These are phyloP conservation scores for Didymosphaeria variabile DNA, from an alignment of 2,329 filamentous ascomycete species.

Conservation along the genomic window DNA sequence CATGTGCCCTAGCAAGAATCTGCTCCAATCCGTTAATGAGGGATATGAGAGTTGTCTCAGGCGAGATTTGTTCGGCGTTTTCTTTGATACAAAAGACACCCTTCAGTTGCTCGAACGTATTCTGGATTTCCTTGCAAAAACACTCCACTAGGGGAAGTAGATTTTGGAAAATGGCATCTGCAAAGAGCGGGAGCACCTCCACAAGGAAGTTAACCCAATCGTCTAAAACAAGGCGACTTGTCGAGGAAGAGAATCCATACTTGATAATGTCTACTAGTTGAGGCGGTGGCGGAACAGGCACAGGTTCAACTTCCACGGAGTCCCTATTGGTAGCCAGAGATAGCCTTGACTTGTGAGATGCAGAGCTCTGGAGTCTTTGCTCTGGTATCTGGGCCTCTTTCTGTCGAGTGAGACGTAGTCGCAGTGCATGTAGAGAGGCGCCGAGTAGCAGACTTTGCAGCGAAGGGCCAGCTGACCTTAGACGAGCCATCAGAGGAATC, in stretches of 20 bases:
- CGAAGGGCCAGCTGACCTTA: constrained; percentile 67
- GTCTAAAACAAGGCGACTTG: constrained; percentile 80
- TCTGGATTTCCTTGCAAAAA: constrained; percentile 79
- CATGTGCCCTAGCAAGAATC: constrained; percentile 85
- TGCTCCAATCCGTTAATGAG: constrained; percentile 93
- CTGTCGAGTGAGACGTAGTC: constrained; percentile 59
- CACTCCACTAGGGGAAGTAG: constrained; percentile 91
- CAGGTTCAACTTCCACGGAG: constrained; percentile 44
- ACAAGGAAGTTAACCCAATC: constrained; percentile 90
- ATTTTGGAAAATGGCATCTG: constrained; percentile 86
- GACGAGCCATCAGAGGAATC: constrained; percentile 72
- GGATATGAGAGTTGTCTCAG: constrained; percentile 79
- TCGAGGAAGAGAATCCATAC: constrained; percentile 77
- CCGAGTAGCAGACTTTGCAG: constrained; percentile 82
- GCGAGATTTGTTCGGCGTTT: constrained; percentile 51
- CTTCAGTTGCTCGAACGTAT: constrained; percentile 76
- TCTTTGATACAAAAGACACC: constrained; percentile 63
- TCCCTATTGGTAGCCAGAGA: constrained; percentile 41
- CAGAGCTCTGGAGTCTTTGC: constrained; percentile 27
- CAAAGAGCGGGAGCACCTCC: constrained; percentile 84
- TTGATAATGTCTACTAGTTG: constrained; percentile 85
- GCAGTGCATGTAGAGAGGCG: constrained; percentile 77
- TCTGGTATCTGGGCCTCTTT: constrained; percentile 32
- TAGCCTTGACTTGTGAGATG: constrained; percentile 39
- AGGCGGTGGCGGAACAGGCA: constrained; percentile 65